Base-by-base conservation (phyloP, 331 rosid species). In the Rhamnella rubrinervis region DNA sequence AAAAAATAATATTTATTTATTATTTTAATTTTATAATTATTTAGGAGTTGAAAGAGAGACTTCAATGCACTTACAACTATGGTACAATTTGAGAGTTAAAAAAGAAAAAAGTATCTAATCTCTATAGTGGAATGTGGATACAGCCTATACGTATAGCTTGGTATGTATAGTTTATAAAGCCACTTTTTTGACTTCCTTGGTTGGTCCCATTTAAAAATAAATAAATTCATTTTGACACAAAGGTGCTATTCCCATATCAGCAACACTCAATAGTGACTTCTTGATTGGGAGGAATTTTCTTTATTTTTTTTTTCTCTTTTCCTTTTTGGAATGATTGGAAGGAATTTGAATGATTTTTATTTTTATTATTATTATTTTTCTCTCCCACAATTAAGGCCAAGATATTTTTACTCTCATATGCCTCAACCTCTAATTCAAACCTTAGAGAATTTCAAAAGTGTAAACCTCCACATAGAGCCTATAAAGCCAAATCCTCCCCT, bases 171-270 rank as follows among this genome's bases (percentile, higher is more conserved):
- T 17, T 52, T 19, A 41, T 23, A 41, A 41, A 11, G 46, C 67
- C 38, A 44, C 44, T 39, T 72, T 53, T 39, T 5, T 40, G 57
- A 63, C 70, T 57, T 39, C 53, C 49, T 15, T 23, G 53, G 55
- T 53, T 62, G 76, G 76, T 37, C 62, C 70, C 63, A 63, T 31
- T 2, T 7, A 15, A 31, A 31, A 3, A 31, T 3, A 31, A 2
- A 63, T 38, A 63, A 20, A 47, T 23, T 66, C 15, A 0, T 21
- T 31, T 17, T 31, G 59, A 4, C 50, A 4, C 50, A 65, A 38
- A 8, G 51, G 68, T 72, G 77, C 77, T 14, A 63, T 72, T 72
- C 64, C 61, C 19, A 53, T 28, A 39, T 28, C 11, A 40, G 8
- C 47, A 40, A 40, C 47, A 11, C 5, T 6, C 52, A 47, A 52